These are phyloP conservation scores for Kondoa malvinella DNA, from an alignment of 768 basidiomycete species.

Conservation along the genomic window DNA sequence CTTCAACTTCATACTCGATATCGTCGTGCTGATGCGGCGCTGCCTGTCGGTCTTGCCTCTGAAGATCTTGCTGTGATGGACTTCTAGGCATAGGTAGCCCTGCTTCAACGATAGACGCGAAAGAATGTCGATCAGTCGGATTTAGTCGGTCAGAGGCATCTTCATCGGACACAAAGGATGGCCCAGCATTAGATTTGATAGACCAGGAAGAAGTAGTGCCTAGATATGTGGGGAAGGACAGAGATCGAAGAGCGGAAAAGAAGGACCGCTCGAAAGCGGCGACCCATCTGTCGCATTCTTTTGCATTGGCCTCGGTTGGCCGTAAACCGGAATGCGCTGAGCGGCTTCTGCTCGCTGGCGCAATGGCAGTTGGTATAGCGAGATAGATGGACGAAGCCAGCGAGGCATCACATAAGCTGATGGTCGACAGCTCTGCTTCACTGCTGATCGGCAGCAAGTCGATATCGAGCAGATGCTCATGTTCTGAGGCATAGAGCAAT, in stretches of 20 bases:
- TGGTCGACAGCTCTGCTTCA: conserved; percentile 26
- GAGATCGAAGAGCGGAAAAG: conserved; percentile 37
- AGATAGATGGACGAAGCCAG: conserved; percentile 33
- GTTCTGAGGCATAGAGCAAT: conserved; percentile 20
- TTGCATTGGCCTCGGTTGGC: conserved; percentile 19
- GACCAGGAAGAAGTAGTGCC: neutral
- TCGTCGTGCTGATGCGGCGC: conserved; percentile 1
- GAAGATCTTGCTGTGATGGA: conserved; percentile 45
- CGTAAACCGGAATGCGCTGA: conserved; percentile 14
- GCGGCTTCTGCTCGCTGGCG: conserved; percentile 1
- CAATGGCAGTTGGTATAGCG: conserved; percentile 27
- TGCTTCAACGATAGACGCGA: conserved; percentile 35
- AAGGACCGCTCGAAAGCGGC: conserved; percentile 43
- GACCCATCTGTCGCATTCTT: conserved; percentile 37
- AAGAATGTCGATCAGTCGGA: conserved; percentile 30
- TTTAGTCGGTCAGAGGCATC: conserved; percentile 29
- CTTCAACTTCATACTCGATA: conserved; percentile 25
- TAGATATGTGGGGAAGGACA: conserved; percentile 33
- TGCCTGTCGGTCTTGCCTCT: conserved; percentile 30
- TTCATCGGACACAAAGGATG: neutral
- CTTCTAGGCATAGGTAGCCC: conserved; percentile 53
- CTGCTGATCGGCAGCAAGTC: conserved; percentile 41
- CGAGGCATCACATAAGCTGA: conserved; percentile 15
- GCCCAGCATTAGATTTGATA: neutral
- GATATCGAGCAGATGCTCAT: conserved; percentile 35